Evolutionary conservation across 352 stramenopile species (phyloP), one percentile per base, ranked within the genome.

Genomic region (Peronospora belbahrii): DNA sequence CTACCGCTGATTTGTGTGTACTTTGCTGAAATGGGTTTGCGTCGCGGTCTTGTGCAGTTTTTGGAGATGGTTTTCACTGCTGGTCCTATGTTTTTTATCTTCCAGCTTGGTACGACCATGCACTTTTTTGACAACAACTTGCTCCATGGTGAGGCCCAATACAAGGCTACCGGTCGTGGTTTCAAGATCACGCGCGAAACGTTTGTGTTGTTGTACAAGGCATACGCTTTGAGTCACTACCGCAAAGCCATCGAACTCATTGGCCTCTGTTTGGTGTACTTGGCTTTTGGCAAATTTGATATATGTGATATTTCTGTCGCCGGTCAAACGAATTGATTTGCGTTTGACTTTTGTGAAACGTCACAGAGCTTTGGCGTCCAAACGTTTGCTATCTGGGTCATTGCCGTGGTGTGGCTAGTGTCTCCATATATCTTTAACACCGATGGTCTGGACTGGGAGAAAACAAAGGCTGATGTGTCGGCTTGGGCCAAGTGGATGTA

Each of bases 81-180:
- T 17, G 79, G 79, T 18, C 79, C 79, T 6, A 67, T 67, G 2
- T 90, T 90, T 36, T 90, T 88, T 52, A 74, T 88, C 8, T 90
- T 90, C 52, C 74, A 86, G 52, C 63, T 90, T 6, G 79, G 79
- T 24, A 90, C 79, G 13, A 90, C 74, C 2, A 88, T 88, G 75
- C 79, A 90, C 62, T 90, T 86, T 67, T 90, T 88, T 41, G 76
- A 88, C 53, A 84, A 88, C 53, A 88, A 88, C 59, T 48, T 90
- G 44, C 55, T 90, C 23, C 75, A 88, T 48, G 79, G 79, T 20
- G 77, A 83, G 9, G 79, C 79, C 3, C 69, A 86, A 50, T 90
- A 90, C 65, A 81, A 88, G 54, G 79, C 79, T 7, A 90, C 79
- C 5, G 79, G 79, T 17, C 76, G 79, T 64, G 79, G 79, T 0